phyloP scores from a whole-genome alignment of 495 filamentous ascomycete genomes.

The Penicillium angulare region DNA sequence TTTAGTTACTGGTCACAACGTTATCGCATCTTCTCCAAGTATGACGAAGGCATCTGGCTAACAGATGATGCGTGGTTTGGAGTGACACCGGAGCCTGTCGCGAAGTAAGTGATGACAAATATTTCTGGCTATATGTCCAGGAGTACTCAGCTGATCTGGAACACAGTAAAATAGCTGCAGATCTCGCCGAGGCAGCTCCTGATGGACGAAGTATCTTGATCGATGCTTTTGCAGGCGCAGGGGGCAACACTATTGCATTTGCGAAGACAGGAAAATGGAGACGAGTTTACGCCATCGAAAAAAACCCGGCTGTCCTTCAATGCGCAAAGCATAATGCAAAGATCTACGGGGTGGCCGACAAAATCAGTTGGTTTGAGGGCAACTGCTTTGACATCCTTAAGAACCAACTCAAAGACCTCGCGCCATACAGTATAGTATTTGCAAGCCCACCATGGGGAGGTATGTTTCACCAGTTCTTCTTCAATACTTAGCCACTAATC shows the following conservation, averaged over 20 bases:
- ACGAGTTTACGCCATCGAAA: conserved; percentile 84
- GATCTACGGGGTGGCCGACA: conserved; percentile 76
- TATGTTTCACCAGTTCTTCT: conserved; percentile 28
- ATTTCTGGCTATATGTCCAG: not conserved
- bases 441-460: conserved; percentile 95
- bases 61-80: conserved; percentile 95
- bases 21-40: conserved; percentile 76
- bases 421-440: conserved; percentile 67
- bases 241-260: conserved; percentile 94
- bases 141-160: not conserved
- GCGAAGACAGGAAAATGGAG: conserved; percentile 74
- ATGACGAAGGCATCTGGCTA: conserved; percentile 83
- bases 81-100: conserved; percentile 88
- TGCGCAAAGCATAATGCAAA: conserved; percentile 93
- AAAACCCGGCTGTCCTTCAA: conserved; percentile 67
- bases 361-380: conserved; percentile 80
- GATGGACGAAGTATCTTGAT: conserved; percentile 59
- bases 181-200: conserved; percentile 58
- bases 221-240: conserved; percentile 87
- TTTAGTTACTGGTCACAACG: conserved; percentile 85
- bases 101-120: conserved; percentile 56
- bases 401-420: conserved; percentile 48
- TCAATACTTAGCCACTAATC: conserved; percentile 1
- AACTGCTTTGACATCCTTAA: conserved; percentile 71
- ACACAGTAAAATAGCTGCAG: conserved; percentile 71